Base-by-base conservation (phyloP, 177 flowering plant genomes). In the Vitis hybrid region DNA sequence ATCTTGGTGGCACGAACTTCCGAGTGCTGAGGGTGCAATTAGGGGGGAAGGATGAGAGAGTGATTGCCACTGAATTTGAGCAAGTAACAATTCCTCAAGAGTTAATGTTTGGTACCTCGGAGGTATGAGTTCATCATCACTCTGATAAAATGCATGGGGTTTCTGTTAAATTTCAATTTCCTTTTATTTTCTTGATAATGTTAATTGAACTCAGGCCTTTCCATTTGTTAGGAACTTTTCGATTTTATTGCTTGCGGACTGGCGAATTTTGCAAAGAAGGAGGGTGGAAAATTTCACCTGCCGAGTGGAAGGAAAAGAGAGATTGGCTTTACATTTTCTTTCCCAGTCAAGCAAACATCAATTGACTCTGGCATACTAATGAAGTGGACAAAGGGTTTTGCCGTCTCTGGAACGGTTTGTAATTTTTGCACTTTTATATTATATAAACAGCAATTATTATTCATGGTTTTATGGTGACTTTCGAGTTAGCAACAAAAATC, bases 1-100 rank as follows among this genome's bases (percentile, higher is more conserved):
- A 94, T 85, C 97, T 94, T 66, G 97, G 97, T 2, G 98, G 98
- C n/a, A 94, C 98, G 2, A 94, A 94, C 68, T 94, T 94, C 68
- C 82, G 98, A 64, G 97, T 89, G 62, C 64, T 94, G 70, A 82
- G 97, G 64, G 95, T 92, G 65, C 93, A 91, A 73, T 70, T 92
- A 72, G 97, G 95, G 54, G 98, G 98, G 51, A 86, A 84, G 65
- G 84, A 82, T 55, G 83, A 83, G 24, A 88, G 88, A 8, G 92
- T 91, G 11, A 56, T 87, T 8, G 87, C 76, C 54, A 81, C 90
- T 2, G 97, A 92, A 75, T 89, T 85, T 50, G 97, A 92, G 65
- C 92, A 92, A 85, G 89, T 91, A 1, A 73, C 94, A 10, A 91
- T 94, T 62, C 98, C 98, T 62, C 84, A 84, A 63, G 83, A 88